Evolutionary conservation across 1,284 basidiomycete species (phyloP), one percentile per base, ranked within the genome.

Genomic region (Meripilus lineatus): DNA sequence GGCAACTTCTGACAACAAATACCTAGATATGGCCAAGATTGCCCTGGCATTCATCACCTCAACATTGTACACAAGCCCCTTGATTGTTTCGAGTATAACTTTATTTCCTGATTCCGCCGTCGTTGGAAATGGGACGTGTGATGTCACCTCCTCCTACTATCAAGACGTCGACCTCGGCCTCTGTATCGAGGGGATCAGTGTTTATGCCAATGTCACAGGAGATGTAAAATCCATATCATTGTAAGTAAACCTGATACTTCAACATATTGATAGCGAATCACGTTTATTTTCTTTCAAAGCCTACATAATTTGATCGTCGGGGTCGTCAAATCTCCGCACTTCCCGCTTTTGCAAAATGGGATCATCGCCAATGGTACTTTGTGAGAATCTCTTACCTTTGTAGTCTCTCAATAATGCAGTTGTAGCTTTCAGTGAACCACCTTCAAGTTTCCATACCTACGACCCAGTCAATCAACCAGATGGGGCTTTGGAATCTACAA

Each of bases 181-280:
- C 25, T 20, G 20, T 38, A 42, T 46, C 24, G 39, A 46, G 22
- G 45, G 39, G 13, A 23, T 46, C 32, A 42, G 40, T 32, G 39
- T 46, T n/a, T 46, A 33, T n/a, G 40, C 40, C 4, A 42, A 42
- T 35, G 23, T 30, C 20, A 46, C 40, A 14, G 26, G 18, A 17
- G 30, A 42, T 36, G 15, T 15, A 11, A 23, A n/a, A 11, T 39
- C 21, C 22, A 26, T 17, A 5, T 11, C 38, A 15, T 40, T 39
- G 43, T 45, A 32, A n/a, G 43, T 39, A n/a, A n/a, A 4, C 17
- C 15, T n/a, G 20, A 5, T 38, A 10, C 17, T 14, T 21, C 23
- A 4, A 13, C 15, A 24, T 39, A 14, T n/a, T 30, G 33, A 21
- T 4, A 10, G 8, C 10, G 17, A 18, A 10, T 35, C 8, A 15